phyloP scores from a whole-genome alignment of 306 rosid genomes.

The Abrus pulchellus region DNA sequence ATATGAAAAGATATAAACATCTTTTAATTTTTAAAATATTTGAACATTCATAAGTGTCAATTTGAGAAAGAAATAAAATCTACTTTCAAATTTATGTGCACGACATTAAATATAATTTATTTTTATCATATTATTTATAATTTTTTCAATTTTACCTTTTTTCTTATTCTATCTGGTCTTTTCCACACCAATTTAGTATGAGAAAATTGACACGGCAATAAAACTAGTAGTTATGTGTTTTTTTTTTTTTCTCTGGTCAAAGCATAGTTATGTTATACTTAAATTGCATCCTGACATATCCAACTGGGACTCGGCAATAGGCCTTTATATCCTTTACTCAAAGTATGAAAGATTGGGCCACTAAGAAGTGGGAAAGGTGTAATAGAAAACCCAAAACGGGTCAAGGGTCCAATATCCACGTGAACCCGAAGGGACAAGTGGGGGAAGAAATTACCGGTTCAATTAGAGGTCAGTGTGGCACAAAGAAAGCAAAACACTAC shows the following conservation, averaged over 20 bases:
- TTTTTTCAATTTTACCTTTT: too few relatives aligned
- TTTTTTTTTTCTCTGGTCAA: too few relatives aligned
- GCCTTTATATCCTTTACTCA: not conserved
- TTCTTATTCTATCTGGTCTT: too few relatives aligned
- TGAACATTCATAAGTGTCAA: too few relatives aligned
- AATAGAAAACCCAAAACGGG: not conserved
- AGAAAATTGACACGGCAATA: not conserved
- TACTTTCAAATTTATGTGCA: too few relatives aligned
- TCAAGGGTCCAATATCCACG: conserved; percentile 4
- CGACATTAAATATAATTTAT: too few relatives aligned
- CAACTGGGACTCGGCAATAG: not conserved
- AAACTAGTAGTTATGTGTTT: not conserved
- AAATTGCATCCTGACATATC: not conserved
- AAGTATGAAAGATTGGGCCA: not conserved
- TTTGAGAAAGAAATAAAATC: too few relatives aligned
- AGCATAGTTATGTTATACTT: not conserved
- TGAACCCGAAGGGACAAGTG: conserved; percentile 25
- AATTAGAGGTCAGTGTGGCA: conserved; percentile 31
- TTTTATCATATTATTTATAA: too few relatives aligned
- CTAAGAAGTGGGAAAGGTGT: not conserved
- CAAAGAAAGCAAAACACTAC: not conserved
- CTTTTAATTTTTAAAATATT: too few relatives aligned
- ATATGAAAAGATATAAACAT: too few relatives aligned
- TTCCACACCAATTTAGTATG: too few relatives aligned
- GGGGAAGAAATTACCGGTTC: conserved; percentile 27